These are phyloP conservation scores for Blastomyces percursus DNA, from an alignment of 2,329 filamentous ascomycete genomes.

Conservation along the genomic window DNA sequence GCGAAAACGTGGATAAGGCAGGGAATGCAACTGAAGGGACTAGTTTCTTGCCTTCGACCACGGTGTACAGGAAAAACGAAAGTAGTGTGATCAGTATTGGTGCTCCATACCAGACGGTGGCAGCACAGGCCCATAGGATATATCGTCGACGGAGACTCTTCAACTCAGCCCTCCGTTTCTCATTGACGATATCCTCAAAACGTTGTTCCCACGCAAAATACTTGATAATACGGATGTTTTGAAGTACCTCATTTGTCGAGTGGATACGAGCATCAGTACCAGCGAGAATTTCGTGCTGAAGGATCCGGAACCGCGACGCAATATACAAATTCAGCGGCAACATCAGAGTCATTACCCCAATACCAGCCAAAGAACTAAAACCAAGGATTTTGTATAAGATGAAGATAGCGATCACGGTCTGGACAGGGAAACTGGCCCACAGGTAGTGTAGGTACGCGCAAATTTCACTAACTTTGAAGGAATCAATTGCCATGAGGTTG, in stretches of 20 bases:
- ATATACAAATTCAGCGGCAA: slow-evolving; percentile 85
- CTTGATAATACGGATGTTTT: slow-evolving; percentile 98
- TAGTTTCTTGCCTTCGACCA: slow-evolving; percentile 77
- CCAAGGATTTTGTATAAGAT: slow-evolving; percentile 86
- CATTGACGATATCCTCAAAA: slow-evolving; percentile 74
- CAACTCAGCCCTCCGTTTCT: slow-evolving; percentile 73
- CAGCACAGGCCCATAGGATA: slow-evolving; percentile 81
- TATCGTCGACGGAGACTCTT: slow-evolving; percentile 70
- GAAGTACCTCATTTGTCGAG: slow-evolving; percentile 89
- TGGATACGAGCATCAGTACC: slow-evolving; percentile 94
- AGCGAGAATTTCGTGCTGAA: slow-evolving; percentile 82
- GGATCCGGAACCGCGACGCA: slow-evolving; percentile 70
- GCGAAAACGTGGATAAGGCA: slow-evolving; percentile 86
- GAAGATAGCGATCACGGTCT: slow-evolving; percentile 67
- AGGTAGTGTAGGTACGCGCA: slow-evolving; percentile 93
- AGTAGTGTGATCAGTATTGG: slow-evolving; percentile 93
- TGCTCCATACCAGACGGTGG: slow-evolving; percentile 92
- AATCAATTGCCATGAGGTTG: slow-evolving; percentile 98
- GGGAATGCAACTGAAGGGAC: slow-evolving; percentile 93
- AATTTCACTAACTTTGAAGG: slow-evolving; percentile 94
- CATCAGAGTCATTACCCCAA: slow-evolving; percentile 78
- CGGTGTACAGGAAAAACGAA: slow-evolving; percentile 87
- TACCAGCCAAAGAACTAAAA: slow-evolving; percentile 83
- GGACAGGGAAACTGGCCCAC: slow-evolving; percentile 82
- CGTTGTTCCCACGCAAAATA: slow-evolving; percentile 98